phyloP scores from a whole-genome alignment of 116 monocot species.

The Zostera marina region DNA sequence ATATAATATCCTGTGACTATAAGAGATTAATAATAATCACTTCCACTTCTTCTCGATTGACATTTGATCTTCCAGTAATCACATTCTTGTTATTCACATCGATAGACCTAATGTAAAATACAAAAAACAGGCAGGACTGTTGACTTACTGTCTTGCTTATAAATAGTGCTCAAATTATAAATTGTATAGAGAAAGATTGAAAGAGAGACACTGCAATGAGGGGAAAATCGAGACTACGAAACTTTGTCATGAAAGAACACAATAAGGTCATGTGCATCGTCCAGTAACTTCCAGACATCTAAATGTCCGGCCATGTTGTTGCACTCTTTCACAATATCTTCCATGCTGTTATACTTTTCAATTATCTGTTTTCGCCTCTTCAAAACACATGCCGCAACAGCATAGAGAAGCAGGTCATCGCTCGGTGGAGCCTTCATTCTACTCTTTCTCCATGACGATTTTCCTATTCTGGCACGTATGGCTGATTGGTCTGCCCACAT shows the following conservation, averaged over 20 bases:
- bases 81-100: too few species aligned
- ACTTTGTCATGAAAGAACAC: constrained; percentile 9
- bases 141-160: too few species aligned
- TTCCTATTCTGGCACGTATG: constrained; percentile 10
- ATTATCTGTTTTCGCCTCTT: constrained; percentile 15
- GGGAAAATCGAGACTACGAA: background rate
- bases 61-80: too few species aligned
- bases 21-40: too few species aligned
- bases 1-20: too few species aligned
- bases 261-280: constrained; percentile 17
- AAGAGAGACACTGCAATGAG: background rate
- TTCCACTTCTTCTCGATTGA: too few species aligned
- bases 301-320: constrained; percentile 15
- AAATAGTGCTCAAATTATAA: too few species aligned
- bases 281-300: constrained; percentile 20
- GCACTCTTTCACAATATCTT: constrained; percentile 17
- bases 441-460: constrained; percentile 8
- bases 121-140: too few species aligned
- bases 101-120: too few species aligned
- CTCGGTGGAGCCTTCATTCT: constrained; percentile 12
- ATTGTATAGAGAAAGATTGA: too few species aligned
- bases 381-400: constrained; percentile 17
- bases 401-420: constrained; percentile 19
- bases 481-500: constrained; percentile 26
- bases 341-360: constrained; percentile 17